These are phyloP conservation scores for Chaetomium cochliodes DNA, from an alignment of 495 filamentous ascomycete genomes.

Conservation along the genomic window DNA sequence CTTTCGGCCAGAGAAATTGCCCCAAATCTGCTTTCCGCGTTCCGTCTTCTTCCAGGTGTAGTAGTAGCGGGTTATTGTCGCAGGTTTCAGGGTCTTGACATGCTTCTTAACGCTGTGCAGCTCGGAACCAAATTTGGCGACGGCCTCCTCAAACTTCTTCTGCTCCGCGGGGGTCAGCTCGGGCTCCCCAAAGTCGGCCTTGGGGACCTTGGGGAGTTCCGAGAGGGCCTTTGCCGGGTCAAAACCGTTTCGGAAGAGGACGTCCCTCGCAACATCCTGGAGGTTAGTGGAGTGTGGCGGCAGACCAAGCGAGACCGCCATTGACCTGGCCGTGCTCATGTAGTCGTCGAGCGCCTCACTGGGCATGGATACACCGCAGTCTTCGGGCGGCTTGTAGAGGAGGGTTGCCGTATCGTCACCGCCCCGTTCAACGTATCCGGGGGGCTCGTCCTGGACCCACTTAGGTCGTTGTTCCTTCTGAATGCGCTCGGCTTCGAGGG, in stretches of 20 bases:
- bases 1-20: constrained; percentile 77
- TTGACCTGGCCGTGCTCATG: constrained; percentile 62
- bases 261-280: constrained; percentile 76
- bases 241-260: constrained; percentile 70
- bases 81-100: constrained; percentile 74
- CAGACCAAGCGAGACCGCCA: constrained; percentile 63
- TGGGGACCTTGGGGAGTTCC: constrained; percentile 62
- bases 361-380: constrained; percentile 48
- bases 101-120: constrained; percentile 78
- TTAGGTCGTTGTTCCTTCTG: constrained; percentile 78
- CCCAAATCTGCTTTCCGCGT: constrained; percentile 83
- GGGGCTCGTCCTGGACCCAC: constrained; percentile 89
- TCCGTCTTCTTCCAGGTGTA: constrained; percentile 98
- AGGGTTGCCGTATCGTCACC: constrained; percentile 64
- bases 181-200: constrained; percentile 81
- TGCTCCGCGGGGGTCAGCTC: constrained; percentile 73
- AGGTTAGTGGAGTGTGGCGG: constrained; percentile 76
- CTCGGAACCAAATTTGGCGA: constrained; percentile 89
- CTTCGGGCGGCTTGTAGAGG: constrained; percentile 61
- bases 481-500: constrained; percentile 73
- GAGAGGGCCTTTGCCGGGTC: constrained; percentile 70
- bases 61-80: constrained; percentile 84
- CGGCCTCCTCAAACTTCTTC: constrained; percentile 89
- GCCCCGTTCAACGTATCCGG: constrained; percentile 79
- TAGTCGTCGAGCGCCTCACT: constrained; percentile 63